Conservation (phyloP, 441 rosid genomes). For the Erodium chrysanthum region DNA sequence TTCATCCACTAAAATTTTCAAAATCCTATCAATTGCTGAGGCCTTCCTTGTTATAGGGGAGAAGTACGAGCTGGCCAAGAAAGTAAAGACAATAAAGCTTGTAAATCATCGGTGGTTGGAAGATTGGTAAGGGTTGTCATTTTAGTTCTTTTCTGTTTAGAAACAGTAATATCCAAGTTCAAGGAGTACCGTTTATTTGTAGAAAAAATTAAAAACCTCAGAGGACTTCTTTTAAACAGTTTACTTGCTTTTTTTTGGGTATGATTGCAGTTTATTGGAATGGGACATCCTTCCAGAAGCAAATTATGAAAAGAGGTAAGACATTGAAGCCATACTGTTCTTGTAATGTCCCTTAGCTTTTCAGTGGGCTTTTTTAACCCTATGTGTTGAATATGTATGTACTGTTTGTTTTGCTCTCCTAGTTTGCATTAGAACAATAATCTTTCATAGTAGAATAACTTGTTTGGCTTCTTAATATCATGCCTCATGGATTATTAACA, state of each 20-base stretch:
- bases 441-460: background rate
- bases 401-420: background rate
- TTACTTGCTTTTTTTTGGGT: constrained; percentile 4
- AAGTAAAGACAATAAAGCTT: constrained; percentile 62
- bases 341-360: background rate
- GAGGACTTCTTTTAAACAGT: background rate
- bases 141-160: background rate
- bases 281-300: constrained; percentile 82
- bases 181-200: constrained; percentile 10
- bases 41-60: constrained; percentile 42
- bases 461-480: background rate
- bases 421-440: background rate
- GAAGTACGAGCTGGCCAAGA: constrained; percentile 83
- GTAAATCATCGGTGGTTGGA: constrained; percentile 89
- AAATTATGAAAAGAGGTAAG: constrained; percentile 68
- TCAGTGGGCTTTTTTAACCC: background rate
- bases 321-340: background rate
- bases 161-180: constrained; percentile 1
- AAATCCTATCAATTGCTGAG: background rate
- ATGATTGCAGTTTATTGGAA: constrained; percentile 52
- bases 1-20: background rate
- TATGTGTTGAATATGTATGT: too few species aligned
- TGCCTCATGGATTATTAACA: background rate
- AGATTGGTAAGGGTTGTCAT: constrained; percentile 48
- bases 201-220: background rate